phyloP scores from a whole-genome alignment of 2,329 filamentous ascomycete genomes.

The Trichoderma polysporum region DNA sequence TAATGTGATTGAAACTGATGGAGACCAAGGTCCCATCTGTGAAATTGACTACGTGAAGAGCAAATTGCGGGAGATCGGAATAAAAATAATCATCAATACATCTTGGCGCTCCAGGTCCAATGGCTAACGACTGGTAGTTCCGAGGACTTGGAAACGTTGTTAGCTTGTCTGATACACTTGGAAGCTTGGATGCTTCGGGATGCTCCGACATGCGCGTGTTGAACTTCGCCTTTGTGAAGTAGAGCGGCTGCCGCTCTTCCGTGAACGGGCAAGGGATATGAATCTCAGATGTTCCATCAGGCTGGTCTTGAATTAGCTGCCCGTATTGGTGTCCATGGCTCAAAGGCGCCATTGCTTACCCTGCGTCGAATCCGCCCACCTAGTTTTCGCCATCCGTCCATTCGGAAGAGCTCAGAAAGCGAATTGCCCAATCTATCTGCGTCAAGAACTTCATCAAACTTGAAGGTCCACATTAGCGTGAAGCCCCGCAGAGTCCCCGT shows the following conservation, averaged over 20 bases:
- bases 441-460: slow-evolving; percentile 5
- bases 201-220: slow-evolving; percentile 6
- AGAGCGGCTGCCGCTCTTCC: not conserved
- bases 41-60: slow-evolving; percentile 1
- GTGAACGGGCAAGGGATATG: slow-evolving; percentile 3
- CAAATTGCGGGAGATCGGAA: not conserved
- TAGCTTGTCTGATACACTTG: not conserved
- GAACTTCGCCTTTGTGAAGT: slow-evolving; percentile 12
- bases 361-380: not conserved
- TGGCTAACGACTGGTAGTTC: not conserved
- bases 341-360: not conserved
- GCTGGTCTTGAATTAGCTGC: not conserved
- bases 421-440: slow-evolving; percentile 2
- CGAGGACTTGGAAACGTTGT: not conserved
- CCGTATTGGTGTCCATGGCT: not conserved
- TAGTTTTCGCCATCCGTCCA: slow-evolving; percentile 12
- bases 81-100: slow-evolving; percentile 3
- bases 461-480: slow-evolving; percentile 14
- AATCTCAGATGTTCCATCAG: not conserved
- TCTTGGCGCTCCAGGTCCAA: not conserved
- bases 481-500: not conserved
- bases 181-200: not conserved
- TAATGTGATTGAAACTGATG: not conserved
- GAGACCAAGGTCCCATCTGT: not conserved
- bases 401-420: slow-evolving; percentile 8